Evolutionary conservation across 441 rosid genomes (phyloP).

Genomic region (Bocquillonia castaneifolia): DNA sequence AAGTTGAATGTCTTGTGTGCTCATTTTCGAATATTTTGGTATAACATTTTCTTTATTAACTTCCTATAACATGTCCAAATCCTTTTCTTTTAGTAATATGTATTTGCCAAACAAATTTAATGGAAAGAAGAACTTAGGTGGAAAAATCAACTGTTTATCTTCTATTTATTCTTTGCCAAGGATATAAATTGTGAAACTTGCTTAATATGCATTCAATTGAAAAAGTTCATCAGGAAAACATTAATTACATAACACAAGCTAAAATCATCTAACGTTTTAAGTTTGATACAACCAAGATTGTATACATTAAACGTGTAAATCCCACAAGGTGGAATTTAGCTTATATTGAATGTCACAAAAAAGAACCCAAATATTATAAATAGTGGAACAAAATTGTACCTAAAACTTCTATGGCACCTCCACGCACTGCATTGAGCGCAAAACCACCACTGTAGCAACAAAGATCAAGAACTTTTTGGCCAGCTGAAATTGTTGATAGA

Average conservation of each 20-base stretch:
- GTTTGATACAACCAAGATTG: background rate
- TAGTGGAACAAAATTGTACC: slow-evolving; percentile 33
- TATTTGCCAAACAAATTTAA: no score
- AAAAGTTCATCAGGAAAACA: background rate
- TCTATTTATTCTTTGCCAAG: no score
- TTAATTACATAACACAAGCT: background rate
- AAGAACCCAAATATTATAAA: background rate
- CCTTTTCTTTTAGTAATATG: no score
- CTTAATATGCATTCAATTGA: background rate
- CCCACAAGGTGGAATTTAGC: background rate
- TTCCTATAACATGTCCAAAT: no score
- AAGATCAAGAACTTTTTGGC: slow-evolving; percentile 69
- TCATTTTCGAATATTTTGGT: no score
- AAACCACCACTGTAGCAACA: slow-evolving; percentile 94
- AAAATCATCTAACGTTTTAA: no score
- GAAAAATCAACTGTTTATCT: background rate
- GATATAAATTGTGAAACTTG: background rate
- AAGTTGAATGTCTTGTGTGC: no score
- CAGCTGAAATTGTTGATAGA: slow-evolving; percentile 59
- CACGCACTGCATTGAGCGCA: slow-evolving; percentile 60
- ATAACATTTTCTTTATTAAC: no score
- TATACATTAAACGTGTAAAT: background rate
- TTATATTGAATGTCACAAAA: background rate
- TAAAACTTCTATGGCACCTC: slow-evolving; percentile 60
- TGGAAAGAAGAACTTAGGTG: no score